These are phyloP conservation scores for Herpetomonas samuelpessoai DNA, from an alignment of 208 protist species.

Conservation along the genomic window DNA sequence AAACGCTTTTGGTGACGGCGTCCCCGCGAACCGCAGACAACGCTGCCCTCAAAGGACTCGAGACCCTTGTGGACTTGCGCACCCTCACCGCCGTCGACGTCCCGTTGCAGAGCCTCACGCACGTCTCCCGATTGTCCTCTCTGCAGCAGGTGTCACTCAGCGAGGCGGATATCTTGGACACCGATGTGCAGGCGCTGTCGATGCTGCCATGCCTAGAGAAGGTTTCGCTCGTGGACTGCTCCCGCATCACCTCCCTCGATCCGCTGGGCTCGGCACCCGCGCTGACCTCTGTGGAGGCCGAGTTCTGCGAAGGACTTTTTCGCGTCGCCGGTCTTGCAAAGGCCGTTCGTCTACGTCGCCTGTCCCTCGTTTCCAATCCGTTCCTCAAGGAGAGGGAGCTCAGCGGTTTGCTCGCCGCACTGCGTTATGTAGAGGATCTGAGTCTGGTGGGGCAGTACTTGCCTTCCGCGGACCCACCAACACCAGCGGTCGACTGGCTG, in stretches of 20 bases:
- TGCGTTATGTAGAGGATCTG: constrained; percentile 8
- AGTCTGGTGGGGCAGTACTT: neutral
- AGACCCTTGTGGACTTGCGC: constrained; percentile 23
- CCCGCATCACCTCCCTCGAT: constrained; percentile 31
- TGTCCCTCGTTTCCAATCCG: constrained; percentile 30
- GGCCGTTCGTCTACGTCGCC: constrained; percentile 6
- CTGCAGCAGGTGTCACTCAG: constrained; percentile 28
- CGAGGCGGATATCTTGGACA: constrained; percentile 32
- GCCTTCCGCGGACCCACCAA: neutral
- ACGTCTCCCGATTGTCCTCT: constrained; percentile 18
- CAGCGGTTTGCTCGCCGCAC: constrained; percentile 6
- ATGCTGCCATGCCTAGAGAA: constrained; percentile 26
- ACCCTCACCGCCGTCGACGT: constrained; percentile 17
- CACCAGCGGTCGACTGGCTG: neutral
- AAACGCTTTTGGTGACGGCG: neutral
- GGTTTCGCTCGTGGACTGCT: constrained; percentile 36
- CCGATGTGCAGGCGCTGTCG: constrained; percentile 31
- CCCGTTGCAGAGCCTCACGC: constrained; percentile 25
- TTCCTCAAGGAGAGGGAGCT: constrained; percentile 21
- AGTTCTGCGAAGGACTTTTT: constrained; percentile 20
- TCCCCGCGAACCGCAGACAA: neutral
- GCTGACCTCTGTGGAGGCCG: constrained; percentile 18
- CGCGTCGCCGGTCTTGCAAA: constrained; percentile 17
- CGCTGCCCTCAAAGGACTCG: constrained; percentile 8
- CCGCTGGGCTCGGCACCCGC: constrained; percentile 16